Conservation (phyloP, 2,329 filamentous ascomycete genomes). For the Cyphellophora europaea region DNA sequence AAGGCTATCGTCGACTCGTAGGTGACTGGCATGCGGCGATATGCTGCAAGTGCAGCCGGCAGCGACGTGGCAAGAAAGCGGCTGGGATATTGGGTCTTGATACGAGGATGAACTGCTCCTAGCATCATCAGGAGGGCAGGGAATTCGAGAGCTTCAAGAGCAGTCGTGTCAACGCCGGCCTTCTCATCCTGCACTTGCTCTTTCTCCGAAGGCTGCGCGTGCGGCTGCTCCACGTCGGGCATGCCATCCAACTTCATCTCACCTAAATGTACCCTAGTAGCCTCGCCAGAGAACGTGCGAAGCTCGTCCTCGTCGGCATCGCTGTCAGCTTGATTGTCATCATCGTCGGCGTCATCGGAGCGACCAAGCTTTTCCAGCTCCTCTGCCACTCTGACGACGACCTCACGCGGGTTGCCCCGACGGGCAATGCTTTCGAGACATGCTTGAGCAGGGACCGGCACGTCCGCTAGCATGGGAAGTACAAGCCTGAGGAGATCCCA, state of each 20-base stretch:
- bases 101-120: conserved; percentile 47
- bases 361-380: conserved; percentile 49
- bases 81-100: conserved; percentile 56
- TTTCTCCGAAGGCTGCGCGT: neutral
- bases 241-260: conserved; percentile 18
- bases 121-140: conserved; percentile 43
- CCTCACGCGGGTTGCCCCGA: conserved; percentile 55
- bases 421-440: conserved; percentile 54
- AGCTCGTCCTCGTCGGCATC: conserved; percentile 28
- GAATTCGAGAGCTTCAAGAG: conserved; percentile 33
- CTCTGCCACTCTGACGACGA: conserved; percentile 55
- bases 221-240: conserved; percentile 5
- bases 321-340: conserved; percentile 18
- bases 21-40: conserved; percentile 43
- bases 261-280: conserved; percentile 19
- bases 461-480: conserved; percentile 47
- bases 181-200: conserved; percentile 3
- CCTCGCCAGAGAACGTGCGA: conserved; percentile 17
- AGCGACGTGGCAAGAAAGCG: conserved; percentile 56
- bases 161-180: conserved; percentile 4
- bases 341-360: conserved; percentile 24
- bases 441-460: conserved; percentile 33
- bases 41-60: conserved; percentile 51
- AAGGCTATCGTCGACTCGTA: conserved; percentile 49
- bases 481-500: conserved; percentile 58